Evolutionary conservation across 805 yeast species (phyloP).

Genomic region (Monosporozyma servazzii): DNA sequence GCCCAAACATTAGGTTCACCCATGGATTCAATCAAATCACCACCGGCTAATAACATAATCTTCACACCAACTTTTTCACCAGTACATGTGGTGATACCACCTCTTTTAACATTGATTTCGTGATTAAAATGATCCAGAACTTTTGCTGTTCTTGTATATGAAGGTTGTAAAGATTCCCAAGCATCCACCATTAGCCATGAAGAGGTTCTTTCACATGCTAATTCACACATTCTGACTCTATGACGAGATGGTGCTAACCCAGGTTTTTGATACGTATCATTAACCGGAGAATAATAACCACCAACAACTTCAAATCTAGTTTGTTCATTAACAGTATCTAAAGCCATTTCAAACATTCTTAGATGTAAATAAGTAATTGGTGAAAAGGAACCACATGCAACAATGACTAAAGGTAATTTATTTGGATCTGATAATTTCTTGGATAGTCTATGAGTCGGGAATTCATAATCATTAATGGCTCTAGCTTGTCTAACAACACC

Average conservation of each 20-base stretch:
- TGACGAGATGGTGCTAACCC: slow-evolving; percentile 86
- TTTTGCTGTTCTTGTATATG: slow-evolving; percentile 87
- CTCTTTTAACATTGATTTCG: slow-evolving; percentile 82
- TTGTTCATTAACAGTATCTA: slow-evolving; percentile 84
- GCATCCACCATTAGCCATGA: slow-evolving; percentile 99
- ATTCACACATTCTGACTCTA: slow-evolving; percentile 94
- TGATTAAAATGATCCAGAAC: slow-evolving; percentile 95
- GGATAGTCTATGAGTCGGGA: slow-evolving; percentile 82
- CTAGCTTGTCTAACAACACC: slow-evolving; percentile 87
- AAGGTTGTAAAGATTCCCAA: slow-evolving; percentile 91
- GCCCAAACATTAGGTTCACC: slow-evolving; percentile 99
- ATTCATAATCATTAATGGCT: slow-evolving; percentile 54
- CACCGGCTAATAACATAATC: slow-evolving; percentile 94
- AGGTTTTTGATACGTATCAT: slow-evolving; percentile 84
- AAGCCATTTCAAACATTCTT: slow-evolving; percentile 98
- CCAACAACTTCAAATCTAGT: slow-evolving; percentile 94
- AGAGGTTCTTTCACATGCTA: slow-evolving; percentile 93
- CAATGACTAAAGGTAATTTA: slow-evolving; percentile 84
- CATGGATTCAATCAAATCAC: slow-evolving; percentile 95
- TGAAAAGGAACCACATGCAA: slow-evolving; percentile 95
- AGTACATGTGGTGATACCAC: slow-evolving; percentile 59
- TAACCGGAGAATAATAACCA: slow-evolving; percentile 91
- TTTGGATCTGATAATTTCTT: slow-evolving; percentile 58
- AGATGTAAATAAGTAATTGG: slow-evolving; percentile 92
- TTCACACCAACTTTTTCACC: slow-evolving; percentile 75